A percentile compares a stretch with the other conserved stretches of the same genome.
phyloP scores from a whole-genome alignment of 2,329 filamentous ascomycete species.

The Alternaria triticimaculans region DNA sequence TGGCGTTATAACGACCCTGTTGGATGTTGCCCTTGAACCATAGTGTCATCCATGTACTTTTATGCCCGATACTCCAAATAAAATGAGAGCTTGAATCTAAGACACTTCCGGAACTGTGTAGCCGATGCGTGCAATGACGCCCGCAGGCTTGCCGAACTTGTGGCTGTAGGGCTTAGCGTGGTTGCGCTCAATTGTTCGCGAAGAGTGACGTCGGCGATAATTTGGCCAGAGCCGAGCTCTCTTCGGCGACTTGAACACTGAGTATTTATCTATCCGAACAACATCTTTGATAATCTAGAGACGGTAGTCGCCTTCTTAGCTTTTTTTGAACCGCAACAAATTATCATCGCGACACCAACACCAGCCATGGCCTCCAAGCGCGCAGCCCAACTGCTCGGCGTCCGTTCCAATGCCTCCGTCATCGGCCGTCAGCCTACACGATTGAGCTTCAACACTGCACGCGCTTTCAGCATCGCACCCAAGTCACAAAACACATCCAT shows the following conservation, averaged over 20 bases:
- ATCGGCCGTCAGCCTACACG: slow-evolving; percentile 13
- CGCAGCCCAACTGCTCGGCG: slow-evolving; percentile 18
- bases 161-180: slow-evolving; percentile 11
- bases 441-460: slow-evolving; percentile 10
- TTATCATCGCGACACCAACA: not conserved
- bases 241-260: slow-evolving; percentile 4
- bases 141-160: not conserved
- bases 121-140: not conserved
- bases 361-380: slow-evolving; percentile 29
- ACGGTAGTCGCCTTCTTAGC: not conserved
- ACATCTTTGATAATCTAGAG: not conserved
- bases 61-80: no score
- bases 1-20: not conserved
- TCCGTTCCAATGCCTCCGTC: slow-evolving; percentile 16
- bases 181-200: slow-evolving; percentile 8
- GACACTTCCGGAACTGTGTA: not conserved
- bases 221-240: slow-evolving; percentile 25
- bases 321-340: not conserved
- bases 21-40: not conserved
- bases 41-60: no score
- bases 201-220: slow-evolving; percentile 34
- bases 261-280: not conserved
- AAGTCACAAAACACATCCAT: not conserved
- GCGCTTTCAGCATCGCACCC: slow-evolving; percentile 11
- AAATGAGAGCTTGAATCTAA: no score